Percentiles rank a stretch among this genome's conserved stretches.
Conservation (phyloP, 176 grass and related monocot genomes). For the Poa pratensis region DNA sequence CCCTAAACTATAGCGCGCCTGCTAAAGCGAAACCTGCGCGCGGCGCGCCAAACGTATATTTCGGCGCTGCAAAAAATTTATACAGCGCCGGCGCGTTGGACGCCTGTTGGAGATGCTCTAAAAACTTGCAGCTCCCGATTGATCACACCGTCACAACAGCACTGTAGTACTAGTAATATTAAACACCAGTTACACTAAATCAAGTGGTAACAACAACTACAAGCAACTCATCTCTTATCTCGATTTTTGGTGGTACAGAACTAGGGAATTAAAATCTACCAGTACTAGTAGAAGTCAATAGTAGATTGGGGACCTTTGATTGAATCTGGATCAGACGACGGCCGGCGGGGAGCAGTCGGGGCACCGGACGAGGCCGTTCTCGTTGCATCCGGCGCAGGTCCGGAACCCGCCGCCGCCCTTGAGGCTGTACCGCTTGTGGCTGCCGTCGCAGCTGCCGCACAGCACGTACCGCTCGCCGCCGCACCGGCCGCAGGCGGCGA, state of each 20-base stretch:
- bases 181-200: conserved; percentile 44
- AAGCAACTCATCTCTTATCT: conserved; percentile 38
- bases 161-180: neutral
- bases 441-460: conserved; percentile 67
- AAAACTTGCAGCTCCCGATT: conserved; percentile 33
- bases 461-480: conserved; percentile 69
- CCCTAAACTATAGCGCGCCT: too few relatives aligned
- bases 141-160: conserved; percentile 28
- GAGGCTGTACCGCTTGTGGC: conserved; percentile 73
- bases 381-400: conserved; percentile 81
- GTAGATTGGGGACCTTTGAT: conserved; percentile 36
- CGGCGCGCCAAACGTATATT: too few relatives aligned
- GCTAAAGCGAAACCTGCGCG: too few relatives aligned
- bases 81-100: too few relatives aligned
- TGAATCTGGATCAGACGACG: conserved; percentile 50
- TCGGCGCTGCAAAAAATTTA: too few relatives aligned
- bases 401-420: conserved; percentile 69
- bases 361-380: conserved; percentile 96
- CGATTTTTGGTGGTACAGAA: neutral
- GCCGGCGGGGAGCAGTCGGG: conserved; percentile 65
- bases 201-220: conserved; percentile 38
- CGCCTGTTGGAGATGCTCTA: conserved; percentile 41
- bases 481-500: conserved; percentile 53
- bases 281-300: neutral
- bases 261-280: conserved; percentile 37